A percentile compares a stretch with the other conserved stretches of the same genome.
Conservation (phyloP, 2,329 filamentous ascomycete species). For the Penicillium sp. region DNA sequence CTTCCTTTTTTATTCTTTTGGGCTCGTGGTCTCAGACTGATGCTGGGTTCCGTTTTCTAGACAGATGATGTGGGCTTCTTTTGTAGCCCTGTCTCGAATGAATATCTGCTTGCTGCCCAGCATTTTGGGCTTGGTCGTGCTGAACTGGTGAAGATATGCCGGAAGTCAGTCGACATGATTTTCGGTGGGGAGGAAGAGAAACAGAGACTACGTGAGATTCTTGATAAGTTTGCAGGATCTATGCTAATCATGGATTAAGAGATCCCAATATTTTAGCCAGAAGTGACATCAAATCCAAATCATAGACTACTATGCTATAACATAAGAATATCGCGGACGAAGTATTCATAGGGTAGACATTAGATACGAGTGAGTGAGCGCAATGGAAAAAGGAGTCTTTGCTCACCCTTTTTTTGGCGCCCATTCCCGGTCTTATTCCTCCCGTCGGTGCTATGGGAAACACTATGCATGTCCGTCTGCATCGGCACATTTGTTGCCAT, state of each 20-base stretch:
- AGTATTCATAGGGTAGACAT: too few species aligned
- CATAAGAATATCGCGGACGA: too few species aligned
- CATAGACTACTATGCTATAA: too few species aligned
- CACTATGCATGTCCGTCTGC: constrained; percentile 43
- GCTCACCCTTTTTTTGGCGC: constrained; percentile 27
- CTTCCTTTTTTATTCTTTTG: not conserved
- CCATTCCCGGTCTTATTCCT: constrained; percentile 53
- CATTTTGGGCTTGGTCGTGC: constrained; percentile 62
- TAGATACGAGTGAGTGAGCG: too few species aligned
- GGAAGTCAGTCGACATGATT: constrained; percentile 62
- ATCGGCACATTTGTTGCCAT: constrained; percentile 4
- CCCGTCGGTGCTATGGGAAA: constrained; percentile 57
- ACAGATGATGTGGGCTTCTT: constrained; percentile 85
- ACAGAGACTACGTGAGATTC: constrained; percentile 17
- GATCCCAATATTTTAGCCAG: not conserved
- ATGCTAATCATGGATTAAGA: not conserved
- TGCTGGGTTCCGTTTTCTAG: constrained; percentile 41
- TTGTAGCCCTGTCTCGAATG: constrained; percentile 71
- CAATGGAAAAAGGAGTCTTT: not conserved
- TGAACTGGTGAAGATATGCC: constrained; percentile 58
- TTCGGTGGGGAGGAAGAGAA: constrained; percentile 66
- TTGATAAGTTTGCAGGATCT: not conserved
- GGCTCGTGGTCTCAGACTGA: constrained; percentile 11
- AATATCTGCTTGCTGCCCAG: constrained; percentile 70
- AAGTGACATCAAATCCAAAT: too few species aligned